Percentiles rank a stretch among this genome's conserved stretches.
These are phyloP conservation scores for Penicillium aurantiogriseum DNA, from an alignment of 2,329 filamentous ascomycete genomes.

Conservation along the genomic window DNA sequence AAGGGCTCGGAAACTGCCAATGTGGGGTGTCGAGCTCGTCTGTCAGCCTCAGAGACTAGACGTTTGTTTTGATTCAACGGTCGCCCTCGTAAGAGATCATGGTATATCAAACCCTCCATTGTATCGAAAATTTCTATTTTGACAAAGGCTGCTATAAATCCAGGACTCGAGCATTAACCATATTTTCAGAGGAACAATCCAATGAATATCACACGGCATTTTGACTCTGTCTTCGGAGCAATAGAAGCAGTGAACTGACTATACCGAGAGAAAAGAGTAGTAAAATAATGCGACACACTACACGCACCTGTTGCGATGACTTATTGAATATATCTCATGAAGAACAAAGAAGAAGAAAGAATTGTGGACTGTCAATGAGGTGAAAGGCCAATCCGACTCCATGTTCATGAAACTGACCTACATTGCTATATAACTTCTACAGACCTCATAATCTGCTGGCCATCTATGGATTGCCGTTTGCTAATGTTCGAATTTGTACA, in stretches of 20 bases:
- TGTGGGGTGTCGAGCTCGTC: neutral
- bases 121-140: neutral
- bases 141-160: too few relatives aligned
- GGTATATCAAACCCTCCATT: neutral
- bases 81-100: neutral
- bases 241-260: neutral
- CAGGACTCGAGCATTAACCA: neutral
- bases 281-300: neutral
- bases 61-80: neutral
- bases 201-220: too few relatives aligned
- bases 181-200: neutral
- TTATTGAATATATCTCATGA: neutral
- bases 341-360: neutral
- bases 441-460: too few relatives aligned
- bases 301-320: too few relatives aligned
- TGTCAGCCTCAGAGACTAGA: neutral
- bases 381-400: too few relatives aligned
- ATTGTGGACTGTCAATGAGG: neutral
- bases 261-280: neutral
- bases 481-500: too few relatives aligned
- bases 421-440: too few relatives aligned
- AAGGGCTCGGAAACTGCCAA: neutral
- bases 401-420: too few relatives aligned
- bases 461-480: too few relatives aligned
- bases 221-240: neutral